A percentile compares a stretch with the other conserved stretches of the same genome.
Evolutionary conservation across 805 yeast species (phyloP).

Genomic region (Metschnikowia peoriensis): DNA sequence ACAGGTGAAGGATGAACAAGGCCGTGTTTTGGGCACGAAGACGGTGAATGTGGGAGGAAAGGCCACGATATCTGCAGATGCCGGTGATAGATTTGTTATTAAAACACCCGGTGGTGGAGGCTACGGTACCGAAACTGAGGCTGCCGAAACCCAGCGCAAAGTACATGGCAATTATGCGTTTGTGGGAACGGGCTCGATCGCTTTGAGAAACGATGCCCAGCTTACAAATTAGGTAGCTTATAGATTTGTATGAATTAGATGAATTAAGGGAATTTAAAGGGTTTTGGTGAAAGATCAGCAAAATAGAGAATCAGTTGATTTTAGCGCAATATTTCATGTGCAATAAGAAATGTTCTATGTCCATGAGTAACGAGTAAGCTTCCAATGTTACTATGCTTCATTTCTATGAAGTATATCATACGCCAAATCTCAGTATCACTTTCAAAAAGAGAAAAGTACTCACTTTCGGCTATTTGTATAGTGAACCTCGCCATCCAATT

Average conservation of each 20-base stretch:
- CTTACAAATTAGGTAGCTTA: slow-evolving; percentile 29
- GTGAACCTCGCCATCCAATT: slow-evolving; percentile 39
- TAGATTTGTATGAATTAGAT: neutral
- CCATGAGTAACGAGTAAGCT: too few relatives aligned
- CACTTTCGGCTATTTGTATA: slow-evolving; percentile 12
- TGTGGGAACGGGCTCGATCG: slow-evolving; percentile 38
- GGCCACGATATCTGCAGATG: slow-evolving; percentile 24
- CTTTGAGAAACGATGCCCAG: slow-evolving; percentile 32
- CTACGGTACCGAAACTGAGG: slow-evolving; percentile 24
- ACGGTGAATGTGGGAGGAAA: slow-evolving; percentile 20
- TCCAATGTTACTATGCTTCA: too few relatives aligned
- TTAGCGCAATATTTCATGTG: too few relatives aligned
- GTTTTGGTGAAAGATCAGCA: neutral
- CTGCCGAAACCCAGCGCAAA: slow-evolving; percentile 4
- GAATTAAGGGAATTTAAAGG: neutral
- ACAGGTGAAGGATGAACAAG: slow-evolving; percentile 18
- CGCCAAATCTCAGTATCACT: too few relatives aligned
- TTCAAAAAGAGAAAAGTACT: neutral
- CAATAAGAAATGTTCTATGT: too few relatives aligned
- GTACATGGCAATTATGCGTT: slow-evolving; percentile 17
- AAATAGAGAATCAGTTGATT: neutral
- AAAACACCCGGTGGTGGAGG: slow-evolving; percentile 49
- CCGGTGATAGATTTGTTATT: slow-evolving; percentile 42
- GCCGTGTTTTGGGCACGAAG: slow-evolving; percentile 20
- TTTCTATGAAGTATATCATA: too few relatives aligned